phyloP scores from a whole-genome alignment of 2,329 filamentous ascomycete genomes.

The Fonsecaea multimorphosa region DNA sequence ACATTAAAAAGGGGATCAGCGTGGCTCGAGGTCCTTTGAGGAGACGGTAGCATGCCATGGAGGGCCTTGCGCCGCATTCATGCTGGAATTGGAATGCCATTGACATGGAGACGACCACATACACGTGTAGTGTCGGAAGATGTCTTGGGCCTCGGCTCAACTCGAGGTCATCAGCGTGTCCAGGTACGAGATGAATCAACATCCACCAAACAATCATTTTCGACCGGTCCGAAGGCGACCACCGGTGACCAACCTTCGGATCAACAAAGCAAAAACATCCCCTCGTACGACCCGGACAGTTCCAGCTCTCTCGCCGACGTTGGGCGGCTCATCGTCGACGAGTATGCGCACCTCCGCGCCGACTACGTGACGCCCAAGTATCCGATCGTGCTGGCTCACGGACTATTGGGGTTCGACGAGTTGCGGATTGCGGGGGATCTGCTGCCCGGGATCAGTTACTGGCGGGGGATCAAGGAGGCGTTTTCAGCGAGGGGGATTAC shows the following conservation, averaged over 20 bases:
- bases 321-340: constrained; percentile 63
- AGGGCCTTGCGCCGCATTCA: constrained; percentile 21
- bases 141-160: background rate
- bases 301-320: constrained; percentile 44
- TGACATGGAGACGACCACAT: background rate
- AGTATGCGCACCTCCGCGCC: constrained; percentile 65
- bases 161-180: background rate
- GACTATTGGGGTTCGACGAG: constrained; percentile 70
- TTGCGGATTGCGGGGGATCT: constrained; percentile 58
- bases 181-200: constrained; percentile 4
- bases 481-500: constrained; percentile 62
- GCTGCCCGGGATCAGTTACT: constrained; percentile 67
- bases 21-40: background rate
- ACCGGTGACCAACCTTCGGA: background rate
- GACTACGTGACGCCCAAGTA: constrained; percentile 65
- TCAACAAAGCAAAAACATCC: constrained; percentile 10
- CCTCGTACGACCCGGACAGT: constrained; percentile 16
- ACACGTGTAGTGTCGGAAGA: too few species aligned
- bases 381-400: constrained; percentile 68
- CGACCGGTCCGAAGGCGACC: background rate
- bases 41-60: constrained; percentile 33
- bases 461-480: constrained; percentile 68
- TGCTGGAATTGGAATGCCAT: background rate
- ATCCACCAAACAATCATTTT: constrained; percentile 1
- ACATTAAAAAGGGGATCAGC: background rate